Conservation (phyloP, 2,329 filamentous ascomycete species). For the Talaromyces piceae region DNA sequence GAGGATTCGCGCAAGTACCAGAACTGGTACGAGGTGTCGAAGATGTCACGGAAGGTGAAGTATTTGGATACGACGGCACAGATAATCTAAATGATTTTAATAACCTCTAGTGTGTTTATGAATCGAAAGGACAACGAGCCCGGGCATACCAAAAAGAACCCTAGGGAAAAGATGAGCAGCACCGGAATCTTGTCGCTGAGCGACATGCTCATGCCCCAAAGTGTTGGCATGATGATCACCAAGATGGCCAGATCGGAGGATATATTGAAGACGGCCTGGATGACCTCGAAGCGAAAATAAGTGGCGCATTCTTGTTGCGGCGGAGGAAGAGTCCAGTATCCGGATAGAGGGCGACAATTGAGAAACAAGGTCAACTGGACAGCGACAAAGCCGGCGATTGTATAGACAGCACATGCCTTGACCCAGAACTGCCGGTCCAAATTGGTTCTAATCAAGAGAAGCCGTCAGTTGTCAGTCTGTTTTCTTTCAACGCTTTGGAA, state of each 20-base stretch:
- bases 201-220: conserved; percentile 29
- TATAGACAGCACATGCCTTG: conserved; percentile 35
- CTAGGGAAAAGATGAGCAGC: conserved; percentile 30
- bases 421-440: conserved; percentile 30
- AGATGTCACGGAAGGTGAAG: conserved; percentile 32
- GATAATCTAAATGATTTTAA: conserved; percentile 28
- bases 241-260: conserved; percentile 35
- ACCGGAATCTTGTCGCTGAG: conserved; percentile 27
- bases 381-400: conserved; percentile 37
- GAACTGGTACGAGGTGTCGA: conserved; percentile 31
- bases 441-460: conserved; percentile 16
- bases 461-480: conserved; percentile 14
- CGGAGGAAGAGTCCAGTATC: conserved; percentile 45
- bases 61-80: conserved; percentile 45
- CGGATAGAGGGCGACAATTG: conserved; percentile 43
- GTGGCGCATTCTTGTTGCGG: conserved; percentile 32
- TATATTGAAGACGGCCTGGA: conserved; percentile 40
- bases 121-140: too few species aligned
- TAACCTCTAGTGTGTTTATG: too few species aligned
- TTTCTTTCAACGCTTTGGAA: conserved; percentile 6
- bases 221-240: conserved; percentile 30
- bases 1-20: conserved; percentile 39
- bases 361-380: conserved; percentile 44
- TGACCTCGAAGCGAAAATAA: conserved; percentile 35
- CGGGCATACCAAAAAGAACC: conserved; percentile 26